Conservation (phyloP, 805 yeast genomes). For the Candida khao-thaluensis region DNA sequence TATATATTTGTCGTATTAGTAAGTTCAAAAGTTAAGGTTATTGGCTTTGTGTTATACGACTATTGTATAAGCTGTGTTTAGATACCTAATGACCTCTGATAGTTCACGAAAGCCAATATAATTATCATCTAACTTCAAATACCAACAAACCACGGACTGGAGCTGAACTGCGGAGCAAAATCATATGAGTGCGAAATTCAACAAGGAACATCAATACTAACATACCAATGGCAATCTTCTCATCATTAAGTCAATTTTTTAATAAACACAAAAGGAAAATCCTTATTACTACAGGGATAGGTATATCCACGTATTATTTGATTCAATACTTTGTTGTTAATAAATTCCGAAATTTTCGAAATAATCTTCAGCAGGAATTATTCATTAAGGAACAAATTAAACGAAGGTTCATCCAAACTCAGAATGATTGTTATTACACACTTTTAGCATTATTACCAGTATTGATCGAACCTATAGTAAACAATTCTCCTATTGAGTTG, state of each 20-base stretch:
- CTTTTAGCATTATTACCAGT: constrained; percentile 81
- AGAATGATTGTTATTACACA: constrained; percentile 83
- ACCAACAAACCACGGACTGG: no score
- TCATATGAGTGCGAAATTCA: constrained; percentile 5
- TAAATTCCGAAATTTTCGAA: constrained; percentile 40
- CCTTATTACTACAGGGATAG: constrained; percentile 30
- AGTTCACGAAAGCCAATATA: no score
- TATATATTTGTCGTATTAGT: no score
- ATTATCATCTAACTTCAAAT: no score
- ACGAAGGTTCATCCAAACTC: constrained; percentile 86
- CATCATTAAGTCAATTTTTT: constrained; percentile 39
- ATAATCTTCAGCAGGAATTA: constrained; percentile 39
- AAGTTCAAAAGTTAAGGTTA: no score
- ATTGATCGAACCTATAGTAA: constrained; percentile 61
- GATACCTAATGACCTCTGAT: no score
- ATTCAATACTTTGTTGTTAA: constrained; percentile 39
- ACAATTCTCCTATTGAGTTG: constrained; percentile 65
- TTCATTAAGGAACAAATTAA: constrained; percentile 54
- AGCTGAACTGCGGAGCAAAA: no score
- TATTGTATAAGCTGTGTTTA: no score
- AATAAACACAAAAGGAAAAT: constrained; percentile 40
- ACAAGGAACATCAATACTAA: no score
- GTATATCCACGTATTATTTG: constrained; percentile 36
- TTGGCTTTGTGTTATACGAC: no score
- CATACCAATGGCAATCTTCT: constrained; percentile 44